A percentile compares a stretch with the other conserved stretches of the same genome.
These are phyloP conservation scores for Pneumocystis canis DNA, from an alignment of 1,139 yeast genomes.

Conservation along the genomic window DNA sequence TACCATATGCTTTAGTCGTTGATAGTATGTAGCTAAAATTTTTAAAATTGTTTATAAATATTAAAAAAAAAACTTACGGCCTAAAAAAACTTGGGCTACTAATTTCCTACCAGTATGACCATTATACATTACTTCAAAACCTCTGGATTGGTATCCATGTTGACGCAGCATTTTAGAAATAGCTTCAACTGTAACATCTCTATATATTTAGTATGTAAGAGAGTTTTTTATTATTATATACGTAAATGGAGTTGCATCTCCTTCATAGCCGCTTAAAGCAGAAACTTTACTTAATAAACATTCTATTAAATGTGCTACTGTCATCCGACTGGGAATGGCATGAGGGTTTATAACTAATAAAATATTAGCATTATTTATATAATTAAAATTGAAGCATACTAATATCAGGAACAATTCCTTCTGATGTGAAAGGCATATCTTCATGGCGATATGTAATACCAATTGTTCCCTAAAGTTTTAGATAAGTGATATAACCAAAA, in stretches of 20 bases:
- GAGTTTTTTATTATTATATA: constrained; percentile 28
- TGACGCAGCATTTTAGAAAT: constrained; percentile 80
- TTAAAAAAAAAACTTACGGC: constrained; percentile 32
- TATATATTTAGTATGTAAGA: background rate
- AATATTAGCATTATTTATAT: constrained; percentile 12
- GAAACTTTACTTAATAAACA: constrained; percentile 93
- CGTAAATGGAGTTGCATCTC: constrained; percentile 97
- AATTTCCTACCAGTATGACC: constrained; percentile 97
- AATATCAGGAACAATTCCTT: constrained; percentile 84
- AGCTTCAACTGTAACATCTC: constrained; percentile 78
- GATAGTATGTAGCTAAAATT: constrained; percentile 63
- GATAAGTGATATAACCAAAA: background rate
- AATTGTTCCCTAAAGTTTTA: constrained; percentile 56
- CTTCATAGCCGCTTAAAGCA: constrained; percentile 86
- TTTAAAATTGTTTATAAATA: background rate
- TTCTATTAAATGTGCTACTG: constrained; percentile 97
- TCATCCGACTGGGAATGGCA: constrained; percentile 99
- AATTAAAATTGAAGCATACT: background rate
- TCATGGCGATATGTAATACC: constrained; percentile 98
- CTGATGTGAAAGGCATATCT: constrained; percentile 96
- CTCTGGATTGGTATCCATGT: constrained; percentile 95
- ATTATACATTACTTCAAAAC: constrained; percentile 94
- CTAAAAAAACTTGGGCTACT: constrained; percentile 96
- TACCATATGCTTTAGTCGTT: constrained; percentile 88
- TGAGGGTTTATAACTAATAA: constrained; percentile 84